Conservation (phyloP, 2,329 filamentous ascomycete species). For the Phyllosticta citribraziliensis region DNA sequence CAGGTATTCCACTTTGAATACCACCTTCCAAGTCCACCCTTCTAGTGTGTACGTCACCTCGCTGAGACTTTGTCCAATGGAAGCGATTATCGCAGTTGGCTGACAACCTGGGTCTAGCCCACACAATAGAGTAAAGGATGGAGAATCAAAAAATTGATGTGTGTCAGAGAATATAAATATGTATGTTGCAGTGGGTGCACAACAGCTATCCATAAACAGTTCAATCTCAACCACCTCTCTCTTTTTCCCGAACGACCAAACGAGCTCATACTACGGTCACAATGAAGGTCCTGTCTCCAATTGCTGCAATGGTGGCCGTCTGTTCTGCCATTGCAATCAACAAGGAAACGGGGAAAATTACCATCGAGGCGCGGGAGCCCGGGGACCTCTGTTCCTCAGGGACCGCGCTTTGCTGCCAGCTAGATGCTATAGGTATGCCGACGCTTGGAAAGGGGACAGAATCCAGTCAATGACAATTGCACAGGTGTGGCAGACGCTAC, state of each 20-base stretch:
- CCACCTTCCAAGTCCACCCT: too few species aligned
- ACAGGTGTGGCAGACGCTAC: slow-evolving; percentile 2
- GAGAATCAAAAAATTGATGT: neutral
- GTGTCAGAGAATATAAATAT: neutral
- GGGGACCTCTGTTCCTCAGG: slow-evolving; percentile 2
- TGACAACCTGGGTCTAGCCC: neutral
- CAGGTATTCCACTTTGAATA: too few species aligned
- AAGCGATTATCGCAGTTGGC: neutral
- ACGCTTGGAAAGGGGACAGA: neutral
- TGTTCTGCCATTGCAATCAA: neutral
- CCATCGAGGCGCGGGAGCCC: neutral
- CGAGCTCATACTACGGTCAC: neutral
- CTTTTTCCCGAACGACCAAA: neutral
- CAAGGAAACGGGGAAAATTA: neutral
- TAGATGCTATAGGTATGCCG: neutral
- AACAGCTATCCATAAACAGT: neutral
- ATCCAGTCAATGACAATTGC: neutral
- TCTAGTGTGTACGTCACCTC: too few species aligned
- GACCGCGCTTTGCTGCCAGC: slow-evolving; percentile 6
- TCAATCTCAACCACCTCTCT: neutral
- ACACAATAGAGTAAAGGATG: neutral
- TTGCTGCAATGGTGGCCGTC: neutral
- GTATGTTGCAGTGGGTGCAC: neutral
- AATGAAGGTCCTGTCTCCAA: neutral
- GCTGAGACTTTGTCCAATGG: neutral